Conservation (phyloP, 805 yeast genomes). For the Kodamaea fukazawae region DNA sequence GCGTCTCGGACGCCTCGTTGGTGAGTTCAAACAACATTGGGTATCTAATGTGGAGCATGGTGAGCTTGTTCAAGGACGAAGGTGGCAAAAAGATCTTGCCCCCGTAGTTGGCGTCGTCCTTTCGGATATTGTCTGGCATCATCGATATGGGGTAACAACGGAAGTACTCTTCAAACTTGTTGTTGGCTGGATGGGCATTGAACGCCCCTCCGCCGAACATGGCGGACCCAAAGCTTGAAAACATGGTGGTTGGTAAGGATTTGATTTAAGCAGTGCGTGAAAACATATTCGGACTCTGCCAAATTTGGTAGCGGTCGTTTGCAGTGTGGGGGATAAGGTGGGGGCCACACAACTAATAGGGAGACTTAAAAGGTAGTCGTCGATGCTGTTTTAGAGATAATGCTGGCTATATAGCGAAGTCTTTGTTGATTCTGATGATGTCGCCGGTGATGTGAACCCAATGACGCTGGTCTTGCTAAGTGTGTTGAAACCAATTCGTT, state of each 20-base stretch:
- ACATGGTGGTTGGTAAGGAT: conserved; percentile 24
- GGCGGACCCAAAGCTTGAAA: conserved; percentile 41
- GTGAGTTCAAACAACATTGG: conserved; percentile 90
- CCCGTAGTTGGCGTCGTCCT: conserved; percentile 83
- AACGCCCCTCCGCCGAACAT: conserved; percentile 35
- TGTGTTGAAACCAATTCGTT: no score
- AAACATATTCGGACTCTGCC: no score
- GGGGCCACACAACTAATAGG: no score
- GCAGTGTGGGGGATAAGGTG: no score
- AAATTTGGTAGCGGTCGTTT: no score
- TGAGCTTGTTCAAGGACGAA: conserved; percentile 81
- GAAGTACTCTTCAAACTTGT: conserved; percentile 76
- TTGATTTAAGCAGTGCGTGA: no score
- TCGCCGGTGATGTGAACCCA: no score
- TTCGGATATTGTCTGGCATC: conserved; percentile 75
- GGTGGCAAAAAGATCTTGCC: conserved; percentile 96
- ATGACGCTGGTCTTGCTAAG: no score
- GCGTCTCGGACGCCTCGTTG: conserved; percentile 54
- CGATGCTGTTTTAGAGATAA: no score
- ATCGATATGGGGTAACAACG: conserved; percentile 88
- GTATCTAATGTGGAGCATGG: conserved; percentile 87
- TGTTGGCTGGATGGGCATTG: conserved; percentile 27
- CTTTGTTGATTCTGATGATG: no score
- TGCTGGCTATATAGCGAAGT: no score
- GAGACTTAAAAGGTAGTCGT: no score